Conservation (phyloP, 2,329 filamentous ascomycete species). For the Aspergillus brunneoviolaceus region DNA sequence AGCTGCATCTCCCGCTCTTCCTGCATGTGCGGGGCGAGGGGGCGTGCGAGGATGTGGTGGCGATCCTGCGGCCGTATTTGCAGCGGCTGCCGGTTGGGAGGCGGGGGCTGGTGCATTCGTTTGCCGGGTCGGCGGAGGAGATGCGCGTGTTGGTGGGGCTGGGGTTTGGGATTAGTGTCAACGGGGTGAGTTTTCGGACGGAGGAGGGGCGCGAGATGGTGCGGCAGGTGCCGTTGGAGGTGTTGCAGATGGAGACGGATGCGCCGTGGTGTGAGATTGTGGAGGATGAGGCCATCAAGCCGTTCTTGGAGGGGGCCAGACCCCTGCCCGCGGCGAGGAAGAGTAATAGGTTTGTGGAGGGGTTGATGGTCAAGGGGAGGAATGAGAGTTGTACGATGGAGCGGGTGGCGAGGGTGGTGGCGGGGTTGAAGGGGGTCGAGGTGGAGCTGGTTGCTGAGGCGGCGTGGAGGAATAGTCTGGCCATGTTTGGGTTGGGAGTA, state of each 20-base stretch:
- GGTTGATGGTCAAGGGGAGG: conserved; percentile 48
- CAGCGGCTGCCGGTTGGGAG: conserved; percentile 48
- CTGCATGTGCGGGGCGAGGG: conserved; percentile 37
- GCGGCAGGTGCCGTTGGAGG: conserved; percentile 40
- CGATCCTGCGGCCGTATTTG: conserved; percentile 39
- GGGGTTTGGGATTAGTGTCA: conserved; percentile 50
- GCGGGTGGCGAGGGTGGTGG: conserved; percentile 49
- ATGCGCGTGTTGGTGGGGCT: conserved; percentile 42
- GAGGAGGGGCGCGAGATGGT: conserved; percentile 46
- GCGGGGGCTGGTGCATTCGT: conserved; percentile 72
- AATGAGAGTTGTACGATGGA: conserved; percentile 54
- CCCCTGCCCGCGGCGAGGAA: conserved; percentile 48
- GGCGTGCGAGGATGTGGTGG: conserved; percentile 44
- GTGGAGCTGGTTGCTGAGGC: conserved; percentile 47
- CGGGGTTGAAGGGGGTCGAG: conserved; percentile 47
- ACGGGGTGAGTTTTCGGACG: conserved; percentile 49
- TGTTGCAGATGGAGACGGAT: conserved; percentile 51
- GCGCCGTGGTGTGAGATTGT: conserved; percentile 51
- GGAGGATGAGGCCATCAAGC: conserved; percentile 37
- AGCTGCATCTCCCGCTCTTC: conserved; percentile 34
- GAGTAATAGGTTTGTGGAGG: conserved; percentile 49
- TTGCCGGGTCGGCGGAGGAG: conserved; percentile 67
- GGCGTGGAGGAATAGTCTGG: conserved; percentile 39
- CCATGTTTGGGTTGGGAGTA: conserved; percentile 31
- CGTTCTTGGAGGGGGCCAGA: conserved; percentile 42